Conservation (phyloP, 345 rosid genomes). For the Clarkia xantiana region DNA sequence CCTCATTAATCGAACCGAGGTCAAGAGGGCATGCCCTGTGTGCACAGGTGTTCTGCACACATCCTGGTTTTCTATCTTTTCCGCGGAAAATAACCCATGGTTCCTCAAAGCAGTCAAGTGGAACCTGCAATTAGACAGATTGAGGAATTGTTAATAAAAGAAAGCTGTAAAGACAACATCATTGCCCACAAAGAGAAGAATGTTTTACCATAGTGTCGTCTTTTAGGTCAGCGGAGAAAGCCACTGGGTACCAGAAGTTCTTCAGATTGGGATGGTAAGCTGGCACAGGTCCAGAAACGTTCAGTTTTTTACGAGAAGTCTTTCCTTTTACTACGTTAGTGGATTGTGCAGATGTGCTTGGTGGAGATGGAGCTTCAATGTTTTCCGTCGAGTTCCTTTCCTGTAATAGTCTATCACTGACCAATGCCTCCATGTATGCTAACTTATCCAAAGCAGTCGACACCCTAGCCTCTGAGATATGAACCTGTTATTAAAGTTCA, state of each 20-base stretch:
- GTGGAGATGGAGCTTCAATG: conserved; percentile 29
- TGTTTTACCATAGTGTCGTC: conserved; percentile 69
- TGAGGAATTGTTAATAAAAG: neutral
- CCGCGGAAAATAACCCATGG: conserved; percentile 96
- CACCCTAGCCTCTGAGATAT: conserved; percentile 93
- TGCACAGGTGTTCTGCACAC: conserved; percentile 85
- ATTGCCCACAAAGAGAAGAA: neutral
- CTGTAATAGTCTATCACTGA: conserved; percentile 62
- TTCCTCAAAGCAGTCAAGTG: conserved; percentile 89
- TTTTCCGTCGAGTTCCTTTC: conserved; percentile 33
- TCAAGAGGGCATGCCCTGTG: conserved; percentile 98
- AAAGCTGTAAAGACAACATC: too few species aligned
- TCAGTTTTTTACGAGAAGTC: conserved; percentile 46
- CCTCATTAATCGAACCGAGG: conserved; percentile 86
- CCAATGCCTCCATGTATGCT: conserved; percentile 88
- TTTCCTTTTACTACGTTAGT: conserved; percentile 26
- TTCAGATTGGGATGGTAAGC: conserved; percentile 55
- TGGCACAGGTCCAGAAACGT: conserved; percentile 87
- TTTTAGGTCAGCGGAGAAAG: conserved; percentile 73
- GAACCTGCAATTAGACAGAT: conserved; percentile 39
- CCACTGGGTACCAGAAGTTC: conserved; percentile 94
- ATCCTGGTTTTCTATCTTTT: conserved; percentile 82
- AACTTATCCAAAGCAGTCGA: conserved; percentile 78
- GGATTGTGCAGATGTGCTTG: conserved; percentile 32
- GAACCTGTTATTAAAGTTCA: conserved; percentile 45